Conservation (phyloP, 495 filamentous ascomycete genomes). For the Xylaria palmicola region DNA sequence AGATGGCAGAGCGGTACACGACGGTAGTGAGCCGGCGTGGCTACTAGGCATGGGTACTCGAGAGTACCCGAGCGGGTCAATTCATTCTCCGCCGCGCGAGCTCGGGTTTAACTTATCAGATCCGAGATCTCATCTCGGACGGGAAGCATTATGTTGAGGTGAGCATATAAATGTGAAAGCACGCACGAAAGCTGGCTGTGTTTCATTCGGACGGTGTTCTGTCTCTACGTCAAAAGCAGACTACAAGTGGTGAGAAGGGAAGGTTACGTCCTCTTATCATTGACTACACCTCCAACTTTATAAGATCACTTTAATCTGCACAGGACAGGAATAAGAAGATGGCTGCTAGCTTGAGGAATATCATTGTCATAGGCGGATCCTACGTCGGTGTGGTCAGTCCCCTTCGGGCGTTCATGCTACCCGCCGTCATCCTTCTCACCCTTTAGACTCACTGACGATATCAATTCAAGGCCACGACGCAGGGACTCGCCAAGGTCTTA, state of each 20-base stretch:
- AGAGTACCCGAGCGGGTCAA: not conserved
- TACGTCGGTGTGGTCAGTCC: slow-evolving; percentile 28
- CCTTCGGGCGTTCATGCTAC: not conserved
- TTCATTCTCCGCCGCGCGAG: not conserved
- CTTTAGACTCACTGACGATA: not conserved
- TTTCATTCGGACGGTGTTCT: not conserved
- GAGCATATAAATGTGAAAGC: not conserved
- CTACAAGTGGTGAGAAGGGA: too few species aligned
- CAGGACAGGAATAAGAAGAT: not conserved
- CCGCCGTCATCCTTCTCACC: not conserved
- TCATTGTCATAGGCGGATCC: slow-evolving; percentile 29
- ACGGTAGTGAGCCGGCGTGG: not conserved
- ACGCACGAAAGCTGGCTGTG: not conserved
- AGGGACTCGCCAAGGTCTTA: slow-evolving; percentile 26
- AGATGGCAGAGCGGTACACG: not conserved
- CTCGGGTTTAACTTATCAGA: slow-evolving; percentile 15
- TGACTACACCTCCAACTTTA: too few species aligned
- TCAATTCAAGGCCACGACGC: slow-evolving; percentile 21
- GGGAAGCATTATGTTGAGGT: too few species aligned
- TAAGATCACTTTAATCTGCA: not conserved
- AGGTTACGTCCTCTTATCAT: too few species aligned
- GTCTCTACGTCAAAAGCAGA: too few species aligned
- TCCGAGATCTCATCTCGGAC: slow-evolving; percentile 6
- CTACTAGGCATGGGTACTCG: not conserved
- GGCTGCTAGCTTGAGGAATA: slow-evolving; percentile 18